Percentiles rank a stretch among this genome's conserved stretches.
phyloP scores from a whole-genome alignment of 257 asterid genomes.

The Buddleja alternifolia region DNA sequence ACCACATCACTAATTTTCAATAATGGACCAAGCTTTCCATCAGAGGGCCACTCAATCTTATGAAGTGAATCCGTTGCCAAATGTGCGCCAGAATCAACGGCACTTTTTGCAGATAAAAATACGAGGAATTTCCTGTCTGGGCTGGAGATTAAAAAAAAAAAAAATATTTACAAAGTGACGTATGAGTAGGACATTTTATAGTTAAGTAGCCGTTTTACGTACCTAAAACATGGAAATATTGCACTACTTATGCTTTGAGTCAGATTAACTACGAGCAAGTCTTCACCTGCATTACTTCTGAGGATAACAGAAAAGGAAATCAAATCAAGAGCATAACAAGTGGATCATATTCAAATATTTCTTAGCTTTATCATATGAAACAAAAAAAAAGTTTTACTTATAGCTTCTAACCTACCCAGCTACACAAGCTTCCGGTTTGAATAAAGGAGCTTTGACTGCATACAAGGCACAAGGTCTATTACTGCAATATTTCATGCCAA shows the following conservation, averaged over 20 bases:
- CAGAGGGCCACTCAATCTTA: constrained; percentile 65
- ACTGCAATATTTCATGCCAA: constrained; percentile 66
- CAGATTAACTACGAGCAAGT: constrained; percentile 33
- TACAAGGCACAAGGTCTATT: constrained; percentile 69
- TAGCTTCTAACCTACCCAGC: constrained; percentile 32
- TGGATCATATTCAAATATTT: not conserved
- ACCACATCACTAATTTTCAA: constrained; percentile 59
- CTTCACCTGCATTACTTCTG: constrained; percentile 44
- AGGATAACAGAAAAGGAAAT: constrained; percentile 12
- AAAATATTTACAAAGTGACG: too few species aligned
- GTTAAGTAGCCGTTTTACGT: too few species aligned
- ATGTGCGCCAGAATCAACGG: constrained; percentile 69
- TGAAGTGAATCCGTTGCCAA: constrained; percentile 71
- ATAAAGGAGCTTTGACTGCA: constrained; percentile 57
- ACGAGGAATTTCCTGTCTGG: constrained; percentile 63
- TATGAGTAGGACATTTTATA: too few species aligned
- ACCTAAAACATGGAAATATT: constrained; percentile 71
- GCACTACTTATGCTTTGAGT: constrained; percentile 62
- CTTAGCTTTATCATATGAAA: not conserved
- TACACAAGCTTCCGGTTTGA: constrained; percentile 36
- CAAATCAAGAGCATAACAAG: constrained; percentile 19
- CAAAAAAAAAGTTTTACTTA: constrained; percentile 7
- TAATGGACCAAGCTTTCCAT: constrained; percentile 41
- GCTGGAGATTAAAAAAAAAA: constrained; percentile 42
- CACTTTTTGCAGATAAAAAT: constrained; percentile 61